These are phyloP conservation scores for Termitomyces sp. DNA, from an alignment of 768 basidiomycete species.

Conservation along the genomic window DNA sequence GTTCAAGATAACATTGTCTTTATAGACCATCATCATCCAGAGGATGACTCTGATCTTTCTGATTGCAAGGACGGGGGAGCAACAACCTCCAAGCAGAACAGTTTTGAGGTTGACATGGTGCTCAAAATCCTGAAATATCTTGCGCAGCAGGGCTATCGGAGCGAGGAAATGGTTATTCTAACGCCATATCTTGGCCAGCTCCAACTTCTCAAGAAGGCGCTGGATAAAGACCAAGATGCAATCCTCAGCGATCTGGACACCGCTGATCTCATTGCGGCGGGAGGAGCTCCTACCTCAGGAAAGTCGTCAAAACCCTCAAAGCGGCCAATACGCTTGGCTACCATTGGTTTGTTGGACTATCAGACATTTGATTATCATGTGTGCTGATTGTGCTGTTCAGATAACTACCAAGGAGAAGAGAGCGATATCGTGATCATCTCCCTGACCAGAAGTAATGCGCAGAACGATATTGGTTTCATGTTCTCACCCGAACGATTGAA, in stretches of 20 bases:
- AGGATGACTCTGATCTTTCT: background rate
- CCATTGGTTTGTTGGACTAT: conserved; percentile 1
- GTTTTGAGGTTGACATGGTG: background rate
- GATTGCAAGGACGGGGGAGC: conserved; percentile 1
- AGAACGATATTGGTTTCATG: conserved; percentile 70
- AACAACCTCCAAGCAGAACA: conserved; percentile 1
- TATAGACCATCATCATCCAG: background rate
- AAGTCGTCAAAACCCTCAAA: no score
- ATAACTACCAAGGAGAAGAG: conserved; percentile 80
- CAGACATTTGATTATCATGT: background rate
- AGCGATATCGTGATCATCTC: conserved; percentile 65
- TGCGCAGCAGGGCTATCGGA: background rate
- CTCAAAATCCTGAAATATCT: conserved; percentile 1
- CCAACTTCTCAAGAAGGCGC: no score
- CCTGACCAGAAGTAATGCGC: conserved; percentile 57
- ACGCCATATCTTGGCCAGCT: conserved; percentile 4
- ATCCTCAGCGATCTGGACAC: conserved; percentile 51
- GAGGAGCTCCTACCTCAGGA: no score
- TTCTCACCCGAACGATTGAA: conserved; percentile 66
- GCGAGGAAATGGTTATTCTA: background rate
- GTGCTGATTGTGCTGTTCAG: conserved; percentile 28
- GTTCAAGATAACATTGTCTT: background rate
- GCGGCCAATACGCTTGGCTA: conserved; percentile 42
- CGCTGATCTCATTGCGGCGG: no score
- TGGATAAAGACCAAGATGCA: conserved; percentile 50